Evolutionary conservation across 1,139 yeast genomes (phyloP).

Genomic region (Candida albicans): DNA sequence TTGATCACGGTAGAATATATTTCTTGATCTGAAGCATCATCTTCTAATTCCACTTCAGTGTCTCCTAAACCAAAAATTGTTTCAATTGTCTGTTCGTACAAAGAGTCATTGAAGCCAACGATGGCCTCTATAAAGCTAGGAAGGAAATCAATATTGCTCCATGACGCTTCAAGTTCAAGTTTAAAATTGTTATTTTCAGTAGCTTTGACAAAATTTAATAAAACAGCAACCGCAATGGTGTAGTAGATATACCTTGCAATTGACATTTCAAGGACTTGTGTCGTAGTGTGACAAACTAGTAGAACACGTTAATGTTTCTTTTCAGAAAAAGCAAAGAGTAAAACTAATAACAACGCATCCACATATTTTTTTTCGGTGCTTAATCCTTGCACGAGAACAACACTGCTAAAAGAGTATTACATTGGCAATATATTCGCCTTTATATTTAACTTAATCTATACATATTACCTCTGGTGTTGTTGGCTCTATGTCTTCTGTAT

Average conservation of each 20-base stretch:
- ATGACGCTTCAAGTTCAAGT: conserved; percentile 16
- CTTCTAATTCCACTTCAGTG: conserved; percentile 20
- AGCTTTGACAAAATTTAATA: background rate
- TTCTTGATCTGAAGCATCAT: conserved; percentile 33
- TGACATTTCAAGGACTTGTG: background rate
- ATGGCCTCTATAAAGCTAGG: conserved; percentile 57
- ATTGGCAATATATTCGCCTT: too few species aligned
- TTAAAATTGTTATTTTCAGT: conserved; percentile 3
- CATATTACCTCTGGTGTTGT: conserved; percentile 18
- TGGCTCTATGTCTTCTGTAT: background rate
- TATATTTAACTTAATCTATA: conserved; percentile 16
- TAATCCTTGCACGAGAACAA: too few species aligned
- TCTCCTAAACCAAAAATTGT: conserved; percentile 34
- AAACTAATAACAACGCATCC: too few species aligned
- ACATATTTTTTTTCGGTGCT: too few species aligned
- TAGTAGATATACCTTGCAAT: background rate
- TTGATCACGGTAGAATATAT: conserved; percentile 37
- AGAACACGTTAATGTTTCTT: background rate
- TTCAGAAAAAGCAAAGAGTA: too few species aligned
- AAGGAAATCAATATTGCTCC: conserved; percentile 27
- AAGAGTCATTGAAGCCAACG: conserved; percentile 46
- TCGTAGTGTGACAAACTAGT: too few species aligned
- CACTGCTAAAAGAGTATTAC: too few species aligned
- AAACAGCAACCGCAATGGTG: background rate
- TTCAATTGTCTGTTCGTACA: conserved; percentile 49